A percentile compares a stretch with the other conserved stretches of the same genome.
phyloP scores from a whole-genome alignment of 345 rosid species.

The Lumnitzera littorea region DNA sequence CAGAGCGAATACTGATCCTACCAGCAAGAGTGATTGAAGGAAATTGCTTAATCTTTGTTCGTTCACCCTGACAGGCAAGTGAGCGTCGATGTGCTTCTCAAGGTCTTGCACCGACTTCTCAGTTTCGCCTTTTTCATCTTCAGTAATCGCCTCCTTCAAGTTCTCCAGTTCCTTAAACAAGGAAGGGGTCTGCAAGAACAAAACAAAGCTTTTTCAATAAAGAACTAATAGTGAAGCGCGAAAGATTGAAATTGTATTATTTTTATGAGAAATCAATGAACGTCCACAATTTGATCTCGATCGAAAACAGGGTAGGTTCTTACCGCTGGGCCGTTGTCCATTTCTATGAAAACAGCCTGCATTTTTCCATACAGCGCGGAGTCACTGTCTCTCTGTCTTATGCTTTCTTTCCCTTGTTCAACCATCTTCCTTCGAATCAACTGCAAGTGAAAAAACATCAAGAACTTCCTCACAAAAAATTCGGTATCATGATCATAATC shows the following conservation, averaged over 20 bases:
- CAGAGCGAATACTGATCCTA: conserved; percentile 84
- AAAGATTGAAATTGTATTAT: not conserved
- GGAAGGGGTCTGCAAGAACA: not conserved
- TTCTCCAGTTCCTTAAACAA: conserved; percentile 14
- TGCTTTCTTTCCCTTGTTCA: conserved; percentile 1
- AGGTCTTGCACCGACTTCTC: conserved; percentile 67
- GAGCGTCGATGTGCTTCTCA: conserved; percentile 77
- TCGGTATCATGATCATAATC: not conserved
- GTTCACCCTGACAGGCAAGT: conserved; percentile 88
- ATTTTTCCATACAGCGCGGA: not conserved
- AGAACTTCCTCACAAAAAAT: not conserved
- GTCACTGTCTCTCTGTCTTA: not conserved
- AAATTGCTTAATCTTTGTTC: conserved; percentile 91
- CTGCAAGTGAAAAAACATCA: not conserved
- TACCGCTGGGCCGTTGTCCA: conserved; percentile 4
- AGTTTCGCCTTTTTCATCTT: conserved; percentile 15
- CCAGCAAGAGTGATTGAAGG: conserved; percentile 81
- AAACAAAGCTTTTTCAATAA: not conserved
- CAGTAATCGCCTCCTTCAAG: conserved; percentile 13
- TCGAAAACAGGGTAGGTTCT: not conserved
- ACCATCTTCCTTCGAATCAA: conserved; percentile 2
- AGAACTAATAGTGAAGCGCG: not conserved
- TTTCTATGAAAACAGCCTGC: conserved; percentile 5
- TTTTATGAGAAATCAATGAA: not conserved
- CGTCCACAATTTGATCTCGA: not conserved